These are phyloP conservation scores for Colletotrichum phormii DNA, from an alignment of 2,329 filamentous ascomycete genomes.

Conservation along the genomic window DNA sequence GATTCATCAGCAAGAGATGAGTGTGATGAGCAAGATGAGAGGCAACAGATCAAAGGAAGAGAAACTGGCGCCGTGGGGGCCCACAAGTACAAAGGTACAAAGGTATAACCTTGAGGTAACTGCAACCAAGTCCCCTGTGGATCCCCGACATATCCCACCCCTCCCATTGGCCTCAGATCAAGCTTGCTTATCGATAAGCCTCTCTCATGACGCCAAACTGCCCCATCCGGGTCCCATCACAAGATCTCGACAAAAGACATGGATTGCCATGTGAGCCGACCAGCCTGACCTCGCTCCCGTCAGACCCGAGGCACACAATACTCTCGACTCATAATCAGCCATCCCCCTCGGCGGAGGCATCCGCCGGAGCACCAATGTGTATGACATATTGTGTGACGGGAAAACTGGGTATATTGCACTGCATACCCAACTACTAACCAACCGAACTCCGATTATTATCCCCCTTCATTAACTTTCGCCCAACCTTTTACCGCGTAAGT, in stretches of 20 bases:
- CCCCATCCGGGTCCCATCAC: constrained; percentile 32
- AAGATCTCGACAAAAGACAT: constrained; percentile 25
- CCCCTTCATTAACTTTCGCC: too few species aligned
- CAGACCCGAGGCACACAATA: background rate
- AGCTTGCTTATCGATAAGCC: constrained; percentile 25
- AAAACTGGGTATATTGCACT: too few species aligned
- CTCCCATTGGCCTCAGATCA: constrained; percentile 11
- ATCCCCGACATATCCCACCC: background rate
- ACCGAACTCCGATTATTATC: too few species aligned
- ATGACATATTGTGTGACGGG: too few species aligned
- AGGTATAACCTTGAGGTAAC: background rate
- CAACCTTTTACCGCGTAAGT: too few species aligned
- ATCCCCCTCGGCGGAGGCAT: too few species aligned
- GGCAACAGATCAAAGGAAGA: background rate
- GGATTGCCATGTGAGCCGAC: constrained; percentile 31
- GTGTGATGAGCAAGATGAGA: background rate
- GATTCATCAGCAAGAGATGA: background rate
- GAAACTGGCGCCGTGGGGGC: too few species aligned
- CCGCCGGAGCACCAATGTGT: too few species aligned
- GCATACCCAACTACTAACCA: too few species aligned
- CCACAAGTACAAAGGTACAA: background rate
- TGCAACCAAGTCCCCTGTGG: background rate
- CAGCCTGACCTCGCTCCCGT: background rate
- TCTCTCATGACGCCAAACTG: constrained; percentile 31
- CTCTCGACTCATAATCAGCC: background rate